Conservation (phyloP, 345 rosid genomes). For the Hibiscus mutabilis region DNA sequence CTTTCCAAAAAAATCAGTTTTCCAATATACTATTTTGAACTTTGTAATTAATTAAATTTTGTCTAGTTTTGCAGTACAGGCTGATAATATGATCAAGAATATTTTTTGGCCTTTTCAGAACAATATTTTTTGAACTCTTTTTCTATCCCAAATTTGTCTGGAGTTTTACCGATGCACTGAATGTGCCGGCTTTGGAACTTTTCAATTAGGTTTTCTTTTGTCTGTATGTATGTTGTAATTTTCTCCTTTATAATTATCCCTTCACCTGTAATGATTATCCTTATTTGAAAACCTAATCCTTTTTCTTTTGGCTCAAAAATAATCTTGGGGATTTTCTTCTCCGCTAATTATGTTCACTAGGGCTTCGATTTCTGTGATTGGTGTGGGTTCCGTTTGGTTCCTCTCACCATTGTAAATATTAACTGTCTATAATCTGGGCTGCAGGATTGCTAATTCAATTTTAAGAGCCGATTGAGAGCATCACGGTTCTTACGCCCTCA, state of each 20-base stretch:
- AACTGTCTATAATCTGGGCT: constrained; percentile 39
- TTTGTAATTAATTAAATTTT: not conserved
- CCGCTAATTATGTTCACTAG: not conserved
- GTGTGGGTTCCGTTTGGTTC: not conserved
- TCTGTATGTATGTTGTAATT: not conserved
- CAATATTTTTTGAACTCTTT: not conserved
- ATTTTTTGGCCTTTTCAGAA: too few species aligned
- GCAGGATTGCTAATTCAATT: constrained; percentile 44
- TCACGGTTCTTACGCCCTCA: constrained; percentile 34
- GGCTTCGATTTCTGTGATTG: not conserved
- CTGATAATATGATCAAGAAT: not conserved
- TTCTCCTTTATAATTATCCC: not conserved
- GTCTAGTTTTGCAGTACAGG: not conserved
- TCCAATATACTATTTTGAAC: not conserved
- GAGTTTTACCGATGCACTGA: not conserved
- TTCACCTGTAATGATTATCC: not conserved
- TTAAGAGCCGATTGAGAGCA: constrained; percentile 52
- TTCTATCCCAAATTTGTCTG: not conserved
- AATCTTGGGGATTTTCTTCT: not conserved
- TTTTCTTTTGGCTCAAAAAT: not conserved
- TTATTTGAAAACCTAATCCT: not conserved
- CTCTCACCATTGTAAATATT: constrained; percentile 4
- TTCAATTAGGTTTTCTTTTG: not conserved
- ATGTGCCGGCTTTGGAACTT: not conserved
- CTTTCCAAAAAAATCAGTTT: not conserved